Evolutionary conservation across 2,329 filamentous ascomycete genomes (phyloP).

Genomic region (Hypoxylon sp.): DNA sequence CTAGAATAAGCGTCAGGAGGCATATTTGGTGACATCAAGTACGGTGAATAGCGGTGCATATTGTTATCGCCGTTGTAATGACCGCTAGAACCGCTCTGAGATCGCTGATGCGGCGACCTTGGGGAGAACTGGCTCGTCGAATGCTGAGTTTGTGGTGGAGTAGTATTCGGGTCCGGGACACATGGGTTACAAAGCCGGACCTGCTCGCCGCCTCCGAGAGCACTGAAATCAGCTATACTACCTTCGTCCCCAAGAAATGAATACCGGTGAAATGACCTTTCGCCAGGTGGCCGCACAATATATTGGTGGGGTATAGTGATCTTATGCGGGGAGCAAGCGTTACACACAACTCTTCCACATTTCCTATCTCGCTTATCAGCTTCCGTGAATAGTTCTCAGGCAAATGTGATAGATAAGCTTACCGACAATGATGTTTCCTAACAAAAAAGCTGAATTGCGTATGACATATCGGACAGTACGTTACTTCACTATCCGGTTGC

Average conservation of each 20-base stretch:
- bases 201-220: constrained; percentile 68
- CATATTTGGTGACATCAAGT: constrained; percentile 47
- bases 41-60: constrained; percentile 26
- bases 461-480: constrained; percentile 86
- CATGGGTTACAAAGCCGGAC: constrained; percentile 75
- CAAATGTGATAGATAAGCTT: constrained; percentile 51
- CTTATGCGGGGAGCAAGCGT: constrained; percentile 89
- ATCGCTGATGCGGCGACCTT: constrained; percentile 60
- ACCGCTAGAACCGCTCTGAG: constrained; percentile 62
- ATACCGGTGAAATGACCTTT: constrained; percentile 51
- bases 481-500: constrained; percentile 90
- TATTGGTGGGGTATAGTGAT: constrained; percentile 96
- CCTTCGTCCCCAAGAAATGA: constrained; percentile 60
- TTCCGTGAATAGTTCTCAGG: neutral
- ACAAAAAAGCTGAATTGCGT: constrained; percentile 86
- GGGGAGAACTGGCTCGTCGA: constrained; percentile 56
- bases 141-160: constrained; percentile 65
- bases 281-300: constrained; percentile 83
- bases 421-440: constrained; percentile 94
- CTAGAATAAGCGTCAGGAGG: constrained; percentile 58
- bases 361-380: constrained; percentile 68
- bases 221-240: constrained; percentile 61
- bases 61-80: constrained; percentile 49
- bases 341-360: constrained; percentile 93
- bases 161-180: constrained; percentile 73